Evolutionary conservation across 768 basidiomycete genomes (phyloP).

Genomic region (Tricholoma saponaceum): DNA sequence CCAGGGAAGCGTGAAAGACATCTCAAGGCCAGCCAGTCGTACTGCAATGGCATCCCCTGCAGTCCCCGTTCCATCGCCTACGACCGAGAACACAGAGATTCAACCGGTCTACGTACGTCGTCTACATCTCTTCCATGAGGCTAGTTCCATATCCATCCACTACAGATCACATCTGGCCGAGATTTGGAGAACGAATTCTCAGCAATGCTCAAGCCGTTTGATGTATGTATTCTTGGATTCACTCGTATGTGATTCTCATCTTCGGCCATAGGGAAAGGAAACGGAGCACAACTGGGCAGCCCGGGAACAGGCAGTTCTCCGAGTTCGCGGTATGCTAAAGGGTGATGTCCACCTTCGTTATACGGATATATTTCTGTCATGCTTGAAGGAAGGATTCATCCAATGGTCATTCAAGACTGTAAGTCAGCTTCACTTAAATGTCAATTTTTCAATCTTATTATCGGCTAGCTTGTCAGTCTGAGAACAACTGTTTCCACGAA

Average conservation of each 20-base stretch:
- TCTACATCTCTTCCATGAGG: conserved; percentile 1
- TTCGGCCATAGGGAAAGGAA: conserved; percentile 76
- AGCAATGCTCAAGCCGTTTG: conserved; percentile 74
- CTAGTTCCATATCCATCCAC: not conserved
- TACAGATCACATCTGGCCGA: conserved; percentile 74
- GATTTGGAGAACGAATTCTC: conserved; percentile 88
- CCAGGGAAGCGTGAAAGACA: conserved; percentile 44
- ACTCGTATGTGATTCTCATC: not conserved
- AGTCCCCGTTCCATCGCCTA: conserved; percentile 28
- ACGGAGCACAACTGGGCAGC: conserved; percentile 93
- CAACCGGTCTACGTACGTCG: conserved; percentile 65
- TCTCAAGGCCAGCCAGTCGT: conserved; percentile 58
- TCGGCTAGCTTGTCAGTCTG: conserved; percentile 70
- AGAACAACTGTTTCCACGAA: conserved; percentile 86
- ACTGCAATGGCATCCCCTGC: conserved; percentile 45
- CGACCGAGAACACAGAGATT: conserved; percentile 44
- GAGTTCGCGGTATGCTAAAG: conserved; percentile 86
- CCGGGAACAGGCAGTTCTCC: conserved; percentile 72
- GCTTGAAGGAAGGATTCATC: conserved; percentile 74
- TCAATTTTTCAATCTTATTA: conserved; percentile 2
- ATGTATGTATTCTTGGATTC: conserved; percentile 41
- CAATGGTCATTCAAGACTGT: conserved; percentile 86
- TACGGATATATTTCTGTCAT: conserved; percentile 66
- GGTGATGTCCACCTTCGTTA: conserved; percentile 78
- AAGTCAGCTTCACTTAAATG: conserved; percentile 22